phyloP scores from a whole-genome alignment of 345 rosid genomes.

The Passiflora organensis region DNA sequence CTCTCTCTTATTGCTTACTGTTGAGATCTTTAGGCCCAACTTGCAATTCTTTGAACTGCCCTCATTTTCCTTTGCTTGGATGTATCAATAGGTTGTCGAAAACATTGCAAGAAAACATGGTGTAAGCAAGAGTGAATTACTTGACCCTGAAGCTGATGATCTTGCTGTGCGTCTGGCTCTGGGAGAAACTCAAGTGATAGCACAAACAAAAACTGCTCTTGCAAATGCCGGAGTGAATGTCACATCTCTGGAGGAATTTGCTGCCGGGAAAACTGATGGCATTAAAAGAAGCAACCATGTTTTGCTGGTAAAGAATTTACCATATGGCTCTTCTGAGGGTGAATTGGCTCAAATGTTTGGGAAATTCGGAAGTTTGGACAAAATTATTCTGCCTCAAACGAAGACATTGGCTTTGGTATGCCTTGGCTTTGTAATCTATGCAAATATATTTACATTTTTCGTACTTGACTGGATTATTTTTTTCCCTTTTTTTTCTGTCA shows the following conservation, averaged over 20 bases:
- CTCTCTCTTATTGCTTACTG: neutral
- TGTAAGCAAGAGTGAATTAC: conserved; percentile 84
- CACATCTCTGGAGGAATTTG: conserved; percentile 59
- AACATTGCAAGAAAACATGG: conserved; percentile 79
- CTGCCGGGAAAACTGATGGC: conserved; percentile 50
- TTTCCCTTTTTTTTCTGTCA: neutral
- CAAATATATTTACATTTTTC: neutral
- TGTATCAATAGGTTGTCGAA: conserved; percentile 56
- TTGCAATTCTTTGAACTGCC: too few species aligned
- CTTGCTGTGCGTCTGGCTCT: conserved; percentile 94
- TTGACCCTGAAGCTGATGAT: conserved; percentile 84
- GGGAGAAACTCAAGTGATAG: conserved; percentile 94
- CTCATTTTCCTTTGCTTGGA: neutral
- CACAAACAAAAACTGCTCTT: conserved; percentile 83
- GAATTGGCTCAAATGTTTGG: conserved; percentile 81
- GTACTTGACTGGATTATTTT: neutral
- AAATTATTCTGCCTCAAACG: conserved; percentile 79
- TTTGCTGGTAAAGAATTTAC: conserved; percentile 81
- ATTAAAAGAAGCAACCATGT: conserved; percentile 76
- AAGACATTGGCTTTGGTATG: conserved; percentile 87
- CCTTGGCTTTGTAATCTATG: neutral
- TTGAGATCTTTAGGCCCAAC: too few species aligned
- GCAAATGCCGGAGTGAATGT: conserved; percentile 77
- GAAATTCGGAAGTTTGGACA: conserved; percentile 76
- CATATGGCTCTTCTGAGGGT: conserved; percentile 79